A percentile compares a stretch with the other conserved stretches of the same genome.
These are phyloP conservation scores for Rhizopus delemar DNA, from an alignment of 371 early-diverging fungal genomes.

Conservation along the genomic window DNA sequence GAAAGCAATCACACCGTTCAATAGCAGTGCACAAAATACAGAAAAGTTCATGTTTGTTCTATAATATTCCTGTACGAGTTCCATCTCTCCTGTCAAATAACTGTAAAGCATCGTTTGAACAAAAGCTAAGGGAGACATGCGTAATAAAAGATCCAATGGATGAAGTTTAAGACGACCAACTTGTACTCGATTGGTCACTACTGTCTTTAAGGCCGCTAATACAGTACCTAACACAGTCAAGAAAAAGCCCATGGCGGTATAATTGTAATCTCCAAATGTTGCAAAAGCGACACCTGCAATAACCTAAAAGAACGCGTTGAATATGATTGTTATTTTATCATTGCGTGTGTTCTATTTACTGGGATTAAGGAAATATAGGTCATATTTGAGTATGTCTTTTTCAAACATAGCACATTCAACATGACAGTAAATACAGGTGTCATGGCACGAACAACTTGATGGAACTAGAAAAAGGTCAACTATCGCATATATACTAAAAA, in stretches of 20 bases:
- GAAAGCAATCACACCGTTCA: conserved; percentile 86
- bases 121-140: conserved; percentile 82
- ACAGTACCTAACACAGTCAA: conserved; percentile 83
- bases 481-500: not conserved
- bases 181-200: conserved; percentile 82
- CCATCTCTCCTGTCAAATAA: conserved; percentile 71
- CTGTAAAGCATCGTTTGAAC: conserved; percentile 72
- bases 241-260: conserved; percentile 72
- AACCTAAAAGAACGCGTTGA: conserved; percentile 38
- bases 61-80: conserved; percentile 50
- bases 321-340: no score
- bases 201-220: conserved; percentile 81
- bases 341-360: conserved; percentile 32
- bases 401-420: conserved; percentile 61
- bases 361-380: conserved; percentile 68
- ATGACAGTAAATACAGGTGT: conserved; percentile 81
- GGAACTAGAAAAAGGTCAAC: conserved; percentile 52
- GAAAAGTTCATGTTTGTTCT: conserved; percentile 45
- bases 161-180: conserved; percentile 79
- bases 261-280: conserved; percentile 83
- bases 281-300: conserved; percentile 83
- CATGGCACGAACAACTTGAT: conserved; percentile 88
- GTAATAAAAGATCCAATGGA: conserved; percentile 78
- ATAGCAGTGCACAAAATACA: conserved; percentile 59
- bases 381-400: conserved; percentile 57